Evolutionary conservation across 768 basidiomycete genomes (phyloP), one percentile per base, ranked within the genome.

Genomic region (Chlorophyllum brunneum): DNA sequence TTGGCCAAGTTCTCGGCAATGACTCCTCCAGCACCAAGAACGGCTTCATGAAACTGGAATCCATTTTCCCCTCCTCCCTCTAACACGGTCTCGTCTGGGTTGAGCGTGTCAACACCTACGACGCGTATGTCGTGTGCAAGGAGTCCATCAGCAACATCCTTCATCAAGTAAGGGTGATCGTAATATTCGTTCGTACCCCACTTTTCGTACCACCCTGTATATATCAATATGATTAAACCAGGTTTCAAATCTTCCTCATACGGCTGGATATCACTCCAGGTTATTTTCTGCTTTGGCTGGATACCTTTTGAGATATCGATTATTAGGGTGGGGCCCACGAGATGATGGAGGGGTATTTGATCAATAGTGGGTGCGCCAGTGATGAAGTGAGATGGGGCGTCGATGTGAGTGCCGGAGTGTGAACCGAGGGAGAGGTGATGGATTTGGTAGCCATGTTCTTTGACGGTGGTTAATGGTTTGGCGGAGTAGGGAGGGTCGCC

Each of bases 371-470:
- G 66, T 4, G 83, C 86, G 24, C 76, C 69, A 3, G 67, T 66
- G 65, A 84, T 66, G 69, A 88, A 89, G 60, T 91, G 88, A 44
- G 76, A 81, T 0, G 88, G 88, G 1, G 87, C 85, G 59, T 91
- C 88, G 64, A 90, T 73, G 67, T 91, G 88, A 2, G 88, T 90
- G 40, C 88, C 88, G 1, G 83, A 83, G 61, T 90, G 88, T 1
- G 87, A 81, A 3, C 83, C 78, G 18, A 88, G 59, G 23, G 76
- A 68, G 43, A 91, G 66, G 0, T 70, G 60, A 55, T 76, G 75
- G 10, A 85, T 76, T 43, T 69, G 74, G 60, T 73, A 79, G 31
- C 79, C 78, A 49, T 82, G 73, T 50, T 69, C 61, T 3, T 62
- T 51, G 49, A 83, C 63, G 9, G 74, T 71, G 26, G 73, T 59